A percentile compares a stretch with the other conserved stretches of the same genome.
These are phyloP conservation scores for Articulospora tetracladia DNA, from an alignment of 495 filamentous ascomycete genomes.

Conservation along the genomic window DNA sequence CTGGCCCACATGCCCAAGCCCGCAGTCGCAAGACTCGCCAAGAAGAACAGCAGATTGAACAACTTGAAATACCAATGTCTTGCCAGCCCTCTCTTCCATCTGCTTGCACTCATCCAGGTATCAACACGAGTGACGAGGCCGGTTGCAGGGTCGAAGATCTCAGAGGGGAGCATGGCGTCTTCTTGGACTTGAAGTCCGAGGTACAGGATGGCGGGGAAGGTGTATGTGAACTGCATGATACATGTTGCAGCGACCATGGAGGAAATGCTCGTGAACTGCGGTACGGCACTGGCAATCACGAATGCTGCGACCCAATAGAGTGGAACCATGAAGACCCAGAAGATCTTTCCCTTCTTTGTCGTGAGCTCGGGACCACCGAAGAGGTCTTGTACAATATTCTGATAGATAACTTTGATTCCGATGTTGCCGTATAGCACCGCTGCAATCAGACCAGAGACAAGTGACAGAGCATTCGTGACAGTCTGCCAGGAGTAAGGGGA, in stretches of 20 bases:
- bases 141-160: conserved; percentile 42
- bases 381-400: conserved; percentile 51
- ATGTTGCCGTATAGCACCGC: conserved; percentile 60
- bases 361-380: conserved; percentile 44
- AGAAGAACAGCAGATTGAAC: conserved; percentile 11
- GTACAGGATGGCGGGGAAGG: conserved; percentile 27
- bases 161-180: conserved; percentile 35
- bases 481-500: conserved; percentile 46
- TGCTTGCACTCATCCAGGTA: conserved; percentile 25
- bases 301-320: conserved; percentile 55
- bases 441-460: conserved; percentile 48
- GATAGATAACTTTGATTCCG: conserved; percentile 60
- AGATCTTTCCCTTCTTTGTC: conserved; percentile 42
- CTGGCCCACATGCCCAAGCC: conserved; percentile 9
- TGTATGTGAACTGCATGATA: conserved; percentile 25
- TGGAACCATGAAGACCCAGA: conserved; percentile 48
- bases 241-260: conserved; percentile 40
- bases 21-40: conserved; percentile 5
- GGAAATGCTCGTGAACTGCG: conserved; percentile 40
- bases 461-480: conserved; percentile 46
- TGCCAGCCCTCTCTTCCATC: conserved; percentile 36
- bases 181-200: conserved; percentile 40
- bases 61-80: neutral
- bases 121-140: conserved; percentile 32
- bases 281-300: conserved; percentile 45